Conservation (phyloP, 1,284 basidiomycete species). For the Cutaneotrichosporon cavernicola region DNA sequence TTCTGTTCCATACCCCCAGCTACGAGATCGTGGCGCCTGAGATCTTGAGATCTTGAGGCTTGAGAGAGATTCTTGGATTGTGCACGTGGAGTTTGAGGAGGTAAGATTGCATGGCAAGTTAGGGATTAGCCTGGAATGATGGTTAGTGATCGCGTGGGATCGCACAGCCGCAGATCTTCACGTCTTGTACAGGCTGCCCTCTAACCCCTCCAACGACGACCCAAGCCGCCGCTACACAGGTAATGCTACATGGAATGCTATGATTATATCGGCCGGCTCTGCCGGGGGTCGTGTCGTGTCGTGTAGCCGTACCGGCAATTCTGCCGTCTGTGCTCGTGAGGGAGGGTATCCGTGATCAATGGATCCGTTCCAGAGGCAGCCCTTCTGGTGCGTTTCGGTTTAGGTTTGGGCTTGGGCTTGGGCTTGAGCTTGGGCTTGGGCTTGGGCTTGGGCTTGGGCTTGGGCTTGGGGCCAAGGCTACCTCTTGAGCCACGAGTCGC, state of each 20-base stretch:
- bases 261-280: not conserved
- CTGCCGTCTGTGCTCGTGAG: not conserved
- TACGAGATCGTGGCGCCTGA: too few species aligned
- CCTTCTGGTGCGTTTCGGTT: not conserved
- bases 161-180: not conserved
- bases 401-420: not conserved
- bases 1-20: too few species aligned
- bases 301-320: not conserved
- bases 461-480: not conserved
- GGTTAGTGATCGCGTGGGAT: too few species aligned
- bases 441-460: not conserved
- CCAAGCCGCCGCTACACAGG: not conserved
- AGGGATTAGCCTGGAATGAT: too few species aligned
- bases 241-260: not conserved
- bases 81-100: too few species aligned
- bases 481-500: conserved; percentile 1
- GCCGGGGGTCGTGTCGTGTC: not conserved
- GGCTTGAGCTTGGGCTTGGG: too few species aligned
- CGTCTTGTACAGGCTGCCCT: too few species aligned
- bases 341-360: too few species aligned
- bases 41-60: too few species aligned
- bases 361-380: not conserved
- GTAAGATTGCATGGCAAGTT: too few species aligned
- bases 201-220: too few species aligned
- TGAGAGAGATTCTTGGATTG: too few species aligned